Conservation (phyloP, 768 basidiomycete genomes). For the Suillus placidus region DNA sequence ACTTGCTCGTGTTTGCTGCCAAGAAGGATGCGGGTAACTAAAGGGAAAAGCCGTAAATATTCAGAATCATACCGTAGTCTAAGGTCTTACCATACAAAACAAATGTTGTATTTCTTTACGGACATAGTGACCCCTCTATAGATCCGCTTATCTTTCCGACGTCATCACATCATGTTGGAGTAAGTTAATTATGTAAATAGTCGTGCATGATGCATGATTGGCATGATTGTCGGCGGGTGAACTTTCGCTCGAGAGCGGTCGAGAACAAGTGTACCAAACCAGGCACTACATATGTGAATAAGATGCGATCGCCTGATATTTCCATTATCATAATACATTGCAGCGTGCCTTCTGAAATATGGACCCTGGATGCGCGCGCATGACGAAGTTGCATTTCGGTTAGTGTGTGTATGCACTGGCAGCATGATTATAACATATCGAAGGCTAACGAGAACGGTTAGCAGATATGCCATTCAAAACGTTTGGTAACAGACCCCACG, state of each 20-base stretch:
- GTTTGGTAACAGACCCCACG: neutral
- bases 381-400: neutral
- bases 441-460: neutral
- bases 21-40: conserved; percentile 55
- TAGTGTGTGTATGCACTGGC: neutral
- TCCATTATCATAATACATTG: neutral
- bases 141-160: neutral
- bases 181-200: neutral
- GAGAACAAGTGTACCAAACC: no score
- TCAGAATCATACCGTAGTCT: neutral
- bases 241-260: neutral
- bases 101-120: conserved; percentile 3
- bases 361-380: neutral
- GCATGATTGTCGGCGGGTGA: neutral
- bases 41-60: conserved; percentile 15
- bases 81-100: neutral
- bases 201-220: no score
- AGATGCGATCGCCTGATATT: neutral
- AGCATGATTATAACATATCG: neutral
- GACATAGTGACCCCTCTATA: neutral
- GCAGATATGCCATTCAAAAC: neutral
- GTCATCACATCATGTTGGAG: neutral
- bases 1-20: conserved; percentile 82
- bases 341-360: neutral
- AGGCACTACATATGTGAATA: neutral